Percentiles rank a stretch among this genome's conserved stretches.
Conservation (phyloP, 1,139 yeast species). For the Pichia sp. region DNA sequence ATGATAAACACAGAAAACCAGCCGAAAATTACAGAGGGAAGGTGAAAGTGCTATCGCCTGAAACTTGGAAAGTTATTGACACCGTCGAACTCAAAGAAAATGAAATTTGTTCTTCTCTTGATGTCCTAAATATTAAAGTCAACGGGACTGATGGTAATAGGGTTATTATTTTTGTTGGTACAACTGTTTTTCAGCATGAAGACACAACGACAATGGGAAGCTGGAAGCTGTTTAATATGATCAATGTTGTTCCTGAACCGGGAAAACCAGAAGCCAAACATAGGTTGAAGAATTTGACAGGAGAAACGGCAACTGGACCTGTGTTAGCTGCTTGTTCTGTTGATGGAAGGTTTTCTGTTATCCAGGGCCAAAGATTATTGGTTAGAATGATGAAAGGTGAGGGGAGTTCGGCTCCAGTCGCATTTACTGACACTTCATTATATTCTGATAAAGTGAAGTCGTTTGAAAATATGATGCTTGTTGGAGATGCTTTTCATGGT, state of each 20-base stretch:
- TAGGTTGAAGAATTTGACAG: constrained; percentile 66
- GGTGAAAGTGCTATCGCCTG: constrained; percentile 62
- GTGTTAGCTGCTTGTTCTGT: constrained; percentile 73
- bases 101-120: constrained; percentile 56
- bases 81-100: constrained; percentile 55
- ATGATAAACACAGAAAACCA: constrained; percentile 34
- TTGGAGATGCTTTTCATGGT: constrained; percentile 80
- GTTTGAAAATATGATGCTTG: constrained; percentile 66
- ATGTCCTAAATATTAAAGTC: constrained; percentile 41
- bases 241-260: constrained; percentile 86
- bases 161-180: constrained; percentile 54
- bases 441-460: constrained; percentile 75
- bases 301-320: constrained; percentile 79
- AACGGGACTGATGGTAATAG: constrained; percentile 11
- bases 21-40: constrained; percentile 31
- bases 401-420: constrained; percentile 80
- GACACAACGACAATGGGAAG: constrained; percentile 79
- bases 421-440: constrained; percentile 79
- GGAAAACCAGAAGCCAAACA: constrained; percentile 79
- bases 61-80: constrained; percentile 73
- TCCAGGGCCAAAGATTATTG: constrained; percentile 84
- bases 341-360: constrained; percentile 74
- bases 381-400: constrained; percentile 71
- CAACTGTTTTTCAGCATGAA: constrained; percentile 72
- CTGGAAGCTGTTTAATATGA: constrained; percentile 65